phyloP scores from a whole-genome alignment of 2,329 filamentous ascomycete species.

The Ceratocystis papillata region DNA sequence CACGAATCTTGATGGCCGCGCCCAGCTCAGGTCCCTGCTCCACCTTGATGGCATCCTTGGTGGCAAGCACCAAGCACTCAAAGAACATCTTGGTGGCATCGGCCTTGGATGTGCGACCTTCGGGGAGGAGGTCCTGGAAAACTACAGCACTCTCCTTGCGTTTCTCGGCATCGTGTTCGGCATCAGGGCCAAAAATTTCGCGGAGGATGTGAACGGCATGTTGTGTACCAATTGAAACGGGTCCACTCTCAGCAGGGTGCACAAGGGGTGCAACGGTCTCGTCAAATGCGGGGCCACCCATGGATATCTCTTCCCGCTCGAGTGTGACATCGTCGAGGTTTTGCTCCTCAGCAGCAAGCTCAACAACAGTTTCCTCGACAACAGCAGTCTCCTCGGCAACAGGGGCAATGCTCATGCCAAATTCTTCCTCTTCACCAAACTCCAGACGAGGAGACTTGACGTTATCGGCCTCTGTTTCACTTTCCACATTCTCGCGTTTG shows the following conservation, averaged over 20 bases:
- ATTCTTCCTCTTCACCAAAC: conserved; percentile 55
- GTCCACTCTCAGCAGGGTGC: conserved; percentile 72
- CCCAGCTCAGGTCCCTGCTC: conserved; percentile 73
- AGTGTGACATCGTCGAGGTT: conserved; percentile 39
- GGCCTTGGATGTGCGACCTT: conserved; percentile 65
- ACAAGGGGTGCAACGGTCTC: conserved; percentile 65
- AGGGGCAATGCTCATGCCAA: conserved; percentile 28
- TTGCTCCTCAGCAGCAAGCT: conserved; percentile 52
- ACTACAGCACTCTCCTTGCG: conserved; percentile 67
- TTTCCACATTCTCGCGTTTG: conserved; percentile 81
- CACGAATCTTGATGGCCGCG: conserved; percentile 68
- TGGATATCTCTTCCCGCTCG: conserved; percentile 36
- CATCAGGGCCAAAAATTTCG: conserved; percentile 69
- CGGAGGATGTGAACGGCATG: conserved; percentile 91
- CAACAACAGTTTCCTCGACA: conserved; percentile 51
- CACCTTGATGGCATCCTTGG: conserved; percentile 95
- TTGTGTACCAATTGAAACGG: conserved; percentile 82
- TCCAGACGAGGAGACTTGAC: conserved; percentile 61
- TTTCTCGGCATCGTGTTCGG: conserved; percentile 56
- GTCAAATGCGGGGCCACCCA: conserved; percentile 54
- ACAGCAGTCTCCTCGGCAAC: conserved; percentile 42
- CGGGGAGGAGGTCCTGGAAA: conserved; percentile 85
- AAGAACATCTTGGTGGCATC: conserved; percentile 99
- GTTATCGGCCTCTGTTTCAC: conserved; percentile 61
- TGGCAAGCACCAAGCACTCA: conserved; percentile 86